Percentiles rank a stretch among this genome's conserved stretches.
These are phyloP conservation scores for Taxillus chinensis DNA, from an alignment of 164 flowering plant species.

Conservation along the genomic window DNA sequence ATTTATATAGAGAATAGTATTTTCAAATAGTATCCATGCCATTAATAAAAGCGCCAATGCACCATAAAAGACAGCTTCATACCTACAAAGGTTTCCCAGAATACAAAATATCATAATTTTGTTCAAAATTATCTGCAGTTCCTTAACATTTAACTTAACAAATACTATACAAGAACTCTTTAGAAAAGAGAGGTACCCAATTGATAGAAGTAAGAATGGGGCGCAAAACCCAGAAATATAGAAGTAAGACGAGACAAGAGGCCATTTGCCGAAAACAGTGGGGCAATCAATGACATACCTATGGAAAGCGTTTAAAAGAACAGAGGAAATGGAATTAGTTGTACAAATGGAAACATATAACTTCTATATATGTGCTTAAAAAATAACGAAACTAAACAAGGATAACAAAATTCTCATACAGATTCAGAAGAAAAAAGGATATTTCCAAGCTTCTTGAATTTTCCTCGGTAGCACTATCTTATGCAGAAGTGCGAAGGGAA, in stretches of 20 bases:
- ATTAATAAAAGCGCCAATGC: conserved; percentile 73
- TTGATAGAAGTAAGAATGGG: conserved; percentile 85
- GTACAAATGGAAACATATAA: too few relatives aligned
- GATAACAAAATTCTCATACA: too few relatives aligned
- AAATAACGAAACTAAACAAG: too few relatives aligned
- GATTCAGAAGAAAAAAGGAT: too few relatives aligned
- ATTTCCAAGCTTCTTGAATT: too few relatives aligned
- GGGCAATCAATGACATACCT: conserved; percentile 78
- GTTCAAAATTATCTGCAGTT: not conserved
- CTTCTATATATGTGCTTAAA: too few relatives aligned
- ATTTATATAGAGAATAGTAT: conserved; percentile 33
- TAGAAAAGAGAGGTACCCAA: conserved; percentile 50
- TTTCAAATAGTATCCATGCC: conserved; percentile 87
- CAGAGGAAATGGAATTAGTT: too few relatives aligned
- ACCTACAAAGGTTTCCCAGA: conserved; percentile 38
- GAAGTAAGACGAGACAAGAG: conserved; percentile 73
- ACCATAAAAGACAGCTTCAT: conserved; percentile 88
- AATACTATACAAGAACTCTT: conserved; percentile 3
- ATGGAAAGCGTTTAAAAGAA: conserved; percentile 1
- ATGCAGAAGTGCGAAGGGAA: too few relatives aligned
- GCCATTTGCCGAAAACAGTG: conserved; percentile 61
- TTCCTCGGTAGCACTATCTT: too few relatives aligned
- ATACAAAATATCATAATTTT: not conserved
- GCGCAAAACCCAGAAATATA: conserved; percentile 93
- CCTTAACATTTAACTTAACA: not conserved